A percentile compares a stretch with the other conserved stretches of the same genome.
phyloP scores from a whole-genome alignment of 2,329 filamentous ascomycete species.

The Monilinia polystroma region DNA sequence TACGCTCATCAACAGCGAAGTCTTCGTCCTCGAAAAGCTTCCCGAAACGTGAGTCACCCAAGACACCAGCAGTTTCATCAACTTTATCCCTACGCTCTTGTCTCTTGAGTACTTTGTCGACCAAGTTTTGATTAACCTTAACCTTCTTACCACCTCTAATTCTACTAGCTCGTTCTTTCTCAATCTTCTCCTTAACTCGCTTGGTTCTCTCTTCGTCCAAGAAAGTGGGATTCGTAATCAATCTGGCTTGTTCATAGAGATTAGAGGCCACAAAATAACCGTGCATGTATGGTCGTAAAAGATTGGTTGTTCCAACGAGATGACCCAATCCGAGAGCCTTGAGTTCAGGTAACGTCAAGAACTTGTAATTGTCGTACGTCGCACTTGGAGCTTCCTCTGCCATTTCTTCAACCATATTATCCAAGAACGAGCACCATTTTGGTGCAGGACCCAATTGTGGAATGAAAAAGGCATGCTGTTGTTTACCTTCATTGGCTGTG shows the following conservation, averaged over 20 bases:
- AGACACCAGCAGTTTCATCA: conserved; percentile 62
- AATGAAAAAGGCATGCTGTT: conserved; percentile 94
- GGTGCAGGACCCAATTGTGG: conserved; percentile 91
- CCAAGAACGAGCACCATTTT: conserved; percentile 93
- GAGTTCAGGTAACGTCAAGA: conserved; percentile 85
- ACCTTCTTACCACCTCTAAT: conserved; percentile 95
- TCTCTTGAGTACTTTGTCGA: conserved; percentile 69
- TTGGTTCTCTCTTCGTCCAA: conserved; percentile 92
- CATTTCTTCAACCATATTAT: conserved; percentile 98
- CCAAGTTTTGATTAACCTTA: conserved; percentile 87
- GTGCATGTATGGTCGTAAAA: conserved; percentile 96
- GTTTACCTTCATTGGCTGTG: conserved; percentile 93
- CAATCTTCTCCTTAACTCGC: conserved; percentile 89
- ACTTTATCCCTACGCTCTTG: conserved; percentile 59
- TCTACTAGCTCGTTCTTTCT: conserved; percentile 92
- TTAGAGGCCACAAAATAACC: conserved; percentile 96
- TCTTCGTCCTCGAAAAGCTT: conserved; percentile 90
- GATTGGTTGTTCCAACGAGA: conserved; percentile 82
- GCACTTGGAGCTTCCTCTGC: conserved; percentile 76
- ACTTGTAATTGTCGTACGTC: conserved; percentile 99
- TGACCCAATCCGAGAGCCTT: conserved; percentile 83
- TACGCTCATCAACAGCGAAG: conserved; percentile 87
- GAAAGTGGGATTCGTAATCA: conserved; percentile 91
- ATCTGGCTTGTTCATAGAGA: conserved; percentile 87
- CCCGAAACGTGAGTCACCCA: conserved; percentile 83